Conservation (phyloP, 805 yeast genomes). For the Candida incommunis region DNA sequence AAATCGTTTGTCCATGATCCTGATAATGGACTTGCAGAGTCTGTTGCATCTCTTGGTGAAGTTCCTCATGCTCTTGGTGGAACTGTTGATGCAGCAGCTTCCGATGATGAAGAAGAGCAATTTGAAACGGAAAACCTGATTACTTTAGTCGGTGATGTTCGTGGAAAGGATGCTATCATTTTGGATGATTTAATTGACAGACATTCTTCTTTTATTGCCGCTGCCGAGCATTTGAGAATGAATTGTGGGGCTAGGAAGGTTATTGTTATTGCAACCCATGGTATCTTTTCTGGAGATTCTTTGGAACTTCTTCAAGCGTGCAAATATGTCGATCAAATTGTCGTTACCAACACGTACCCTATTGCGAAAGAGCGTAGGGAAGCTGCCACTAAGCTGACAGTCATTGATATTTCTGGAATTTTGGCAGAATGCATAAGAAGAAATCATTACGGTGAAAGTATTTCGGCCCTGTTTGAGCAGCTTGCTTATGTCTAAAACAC, state of each 20-base stretch:
- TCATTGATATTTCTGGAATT: constrained; percentile 87
- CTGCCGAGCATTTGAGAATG: constrained; percentile 91
- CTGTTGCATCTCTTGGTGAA: constrained; percentile 12
- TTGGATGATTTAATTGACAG: constrained; percentile 96
- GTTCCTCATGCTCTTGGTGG: constrained; percentile 58
- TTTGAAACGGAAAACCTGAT: constrained; percentile 65
- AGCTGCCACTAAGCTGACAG: constrained; percentile 54
- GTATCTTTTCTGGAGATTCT: constrained; percentile 80
- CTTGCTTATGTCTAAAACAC: constrained; percentile 31
- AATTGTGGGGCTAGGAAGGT: constrained; percentile 94
- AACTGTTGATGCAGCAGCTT: constrained; percentile 54
- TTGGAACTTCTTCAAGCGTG: constrained; percentile 65
- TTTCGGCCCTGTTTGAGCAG: constrained; percentile 83
- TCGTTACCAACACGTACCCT: constrained; percentile 95
- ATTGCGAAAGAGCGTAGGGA: constrained; percentile 47
- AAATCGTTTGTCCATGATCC: constrained; percentile 15
- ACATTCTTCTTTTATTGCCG: constrained; percentile 86
- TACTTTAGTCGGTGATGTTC: constrained; percentile 92
- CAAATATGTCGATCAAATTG: constrained; percentile 76
- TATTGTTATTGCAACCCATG: constrained; percentile 89
- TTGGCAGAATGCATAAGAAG: constrained; percentile 98
- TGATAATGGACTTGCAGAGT: constrained; percentile 4
- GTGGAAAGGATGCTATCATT: constrained; percentile 80
- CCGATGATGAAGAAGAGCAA: constrained; percentile 80
- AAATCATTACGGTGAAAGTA: constrained; percentile 96